phyloP scores from a whole-genome alignment of 78 protist genomes.

The Pelomyxa schiedti region DNA sequence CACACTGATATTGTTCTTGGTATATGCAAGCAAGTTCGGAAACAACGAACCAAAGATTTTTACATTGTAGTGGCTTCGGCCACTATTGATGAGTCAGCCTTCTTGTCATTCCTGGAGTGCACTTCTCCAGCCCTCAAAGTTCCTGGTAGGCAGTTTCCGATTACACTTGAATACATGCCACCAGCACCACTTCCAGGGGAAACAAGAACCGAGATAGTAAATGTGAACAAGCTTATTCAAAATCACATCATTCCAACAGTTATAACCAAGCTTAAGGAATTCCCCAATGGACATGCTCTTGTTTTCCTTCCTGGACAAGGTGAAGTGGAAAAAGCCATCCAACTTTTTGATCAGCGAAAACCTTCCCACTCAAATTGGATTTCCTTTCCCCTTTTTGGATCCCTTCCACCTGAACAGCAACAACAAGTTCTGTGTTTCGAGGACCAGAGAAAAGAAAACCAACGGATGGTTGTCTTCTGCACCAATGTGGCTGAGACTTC shows the following conservation, averaged over 20 bases:
- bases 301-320: neutral
- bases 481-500: constrained; percentile 84
- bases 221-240: neutral
- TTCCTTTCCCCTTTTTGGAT: neutral
- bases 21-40: constrained; percentile 18
- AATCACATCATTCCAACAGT: neutral
- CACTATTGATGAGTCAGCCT: constrained; percentile 60
- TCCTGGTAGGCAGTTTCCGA: neutral
- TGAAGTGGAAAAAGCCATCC: neutral
- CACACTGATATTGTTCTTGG: constrained; percentile 79
- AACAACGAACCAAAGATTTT: constrained; percentile 15
- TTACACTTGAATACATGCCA: neutral
- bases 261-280: neutral
- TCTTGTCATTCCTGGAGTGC: constrained; percentile 40
- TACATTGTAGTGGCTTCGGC: constrained; percentile 47
- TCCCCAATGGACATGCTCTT: neutral
- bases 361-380: no score
- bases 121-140: neutral
- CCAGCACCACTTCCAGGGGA: neutral
- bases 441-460: neutral
- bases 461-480: constrained; percentile 59
- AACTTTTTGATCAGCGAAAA: neutral
- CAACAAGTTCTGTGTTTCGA: neutral
- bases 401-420: neutral
- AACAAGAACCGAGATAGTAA: no score